Percentiles rank a stretch among this genome's conserved stretches.
Conservation (phyloP, 1,284 basidiomycete species). For the Naganishia liquefaciens region DNA sequence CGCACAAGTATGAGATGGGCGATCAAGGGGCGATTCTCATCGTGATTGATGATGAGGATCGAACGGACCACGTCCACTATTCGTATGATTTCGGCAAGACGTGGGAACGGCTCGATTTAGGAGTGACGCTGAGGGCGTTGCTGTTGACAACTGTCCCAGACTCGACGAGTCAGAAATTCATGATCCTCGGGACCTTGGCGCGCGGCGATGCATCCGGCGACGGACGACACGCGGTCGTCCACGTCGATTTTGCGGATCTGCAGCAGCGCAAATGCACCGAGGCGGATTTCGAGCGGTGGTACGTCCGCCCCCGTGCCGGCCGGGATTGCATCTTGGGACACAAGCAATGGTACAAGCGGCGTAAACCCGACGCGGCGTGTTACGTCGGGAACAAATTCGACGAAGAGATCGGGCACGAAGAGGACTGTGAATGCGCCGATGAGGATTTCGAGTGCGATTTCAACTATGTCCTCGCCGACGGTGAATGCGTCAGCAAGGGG, state of each 20-base stretch:
- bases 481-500: conserved; percentile 75
- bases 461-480: conserved; percentile 74
- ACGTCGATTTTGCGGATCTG: conserved; percentile 79
- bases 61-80: conserved; percentile 72
- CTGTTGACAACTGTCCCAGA: conserved; percentile 83
- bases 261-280: conserved; percentile 70
- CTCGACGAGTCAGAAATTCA: conserved; percentile 89
- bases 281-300: conserved; percentile 84
- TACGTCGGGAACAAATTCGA: conserved; percentile 89
- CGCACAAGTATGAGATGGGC: conserved; percentile 95
- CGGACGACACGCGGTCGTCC: conserved; percentile 71
- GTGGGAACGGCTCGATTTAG: conserved; percentile 75
- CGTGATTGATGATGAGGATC: conserved; percentile 80
- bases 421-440: conserved; percentile 78
- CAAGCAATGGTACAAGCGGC: conserved; percentile 92
- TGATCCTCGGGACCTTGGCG: conserved; percentile 74
- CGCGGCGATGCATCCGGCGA: conserved; percentile 62
- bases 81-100: conserved; percentile 79
- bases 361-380: conserved; percentile 81
- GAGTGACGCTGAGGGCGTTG: conserved; percentile 70
- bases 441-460: conserved; percentile 95
- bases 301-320: conserved; percentile 65
- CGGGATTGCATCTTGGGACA: conserved; percentile 90
- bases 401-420: conserved; percentile 79
- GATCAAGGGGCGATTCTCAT: conserved; percentile 82